Evolutionary conservation across 345 rosid genomes (phyloP).

Genomic region (Garcia nutans): DNA sequence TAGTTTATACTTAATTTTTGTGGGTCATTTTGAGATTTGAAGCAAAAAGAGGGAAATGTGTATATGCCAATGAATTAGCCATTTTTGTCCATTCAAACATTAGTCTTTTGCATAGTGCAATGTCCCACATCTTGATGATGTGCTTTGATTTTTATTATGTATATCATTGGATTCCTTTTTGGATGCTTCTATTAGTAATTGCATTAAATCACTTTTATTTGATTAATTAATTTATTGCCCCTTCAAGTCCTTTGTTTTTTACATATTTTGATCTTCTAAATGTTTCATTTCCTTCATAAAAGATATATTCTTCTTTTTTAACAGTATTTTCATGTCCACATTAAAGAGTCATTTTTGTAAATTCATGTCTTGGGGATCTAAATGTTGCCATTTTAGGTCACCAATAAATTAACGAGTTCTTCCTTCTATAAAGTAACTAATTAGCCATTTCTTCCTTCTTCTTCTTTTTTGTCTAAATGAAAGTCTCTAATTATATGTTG

Average conservation of each 20-base stretch:
- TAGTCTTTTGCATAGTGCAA: constrained; percentile 15
- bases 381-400: background rate
- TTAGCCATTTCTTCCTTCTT: too few relatives aligned
- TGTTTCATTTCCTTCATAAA: too few relatives aligned
- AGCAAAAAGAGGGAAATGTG: constrained; percentile 5
- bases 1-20: background rate
- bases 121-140: constrained; percentile 37
- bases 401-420: too few relatives aligned
- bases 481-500: too few relatives aligned
- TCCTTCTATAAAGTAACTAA: too few relatives aligned
- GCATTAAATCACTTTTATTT: constrained; percentile 4
- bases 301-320: too few relatives aligned
- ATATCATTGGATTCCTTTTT: constrained; percentile 42
- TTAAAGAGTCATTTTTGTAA: too few relatives aligned
- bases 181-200: constrained; percentile 14
- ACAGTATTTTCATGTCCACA: too few relatives aligned
- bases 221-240: background rate
- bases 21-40: background rate
- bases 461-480: too few relatives aligned
- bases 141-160: constrained; percentile 16
- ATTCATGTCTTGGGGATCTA: background rate
- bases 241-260: background rate
- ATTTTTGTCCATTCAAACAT: background rate
- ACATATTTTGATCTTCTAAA: background rate
- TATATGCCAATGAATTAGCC: background rate